A percentile compares a stretch with the other conserved stretches of the same genome.
Conservation (phyloP, 768 basidiomycete species). For the Amanita polypyramis region DNA sequence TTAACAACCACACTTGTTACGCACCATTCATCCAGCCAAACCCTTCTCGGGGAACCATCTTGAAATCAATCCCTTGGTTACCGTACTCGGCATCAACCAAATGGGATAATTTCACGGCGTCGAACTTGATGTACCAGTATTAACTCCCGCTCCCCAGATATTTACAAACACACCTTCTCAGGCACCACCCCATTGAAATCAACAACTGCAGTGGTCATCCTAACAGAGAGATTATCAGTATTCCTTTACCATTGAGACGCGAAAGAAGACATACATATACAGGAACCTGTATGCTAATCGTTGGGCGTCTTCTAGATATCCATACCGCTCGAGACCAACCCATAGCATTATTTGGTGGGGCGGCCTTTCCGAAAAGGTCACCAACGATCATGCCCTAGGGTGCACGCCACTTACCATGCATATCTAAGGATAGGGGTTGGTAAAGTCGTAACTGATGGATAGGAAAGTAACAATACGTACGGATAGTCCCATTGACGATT, state of each 20-base stretch:
- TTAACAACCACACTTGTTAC: slow-evolving; percentile 16
- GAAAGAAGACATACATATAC: slow-evolving; percentile 60
- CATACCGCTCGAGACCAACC: slow-evolving; percentile 95
- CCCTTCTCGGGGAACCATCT: slow-evolving; percentile 93
- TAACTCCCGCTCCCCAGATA: background rate
- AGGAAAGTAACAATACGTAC: slow-evolving; percentile 31
- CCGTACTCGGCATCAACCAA: slow-evolving; percentile 97
- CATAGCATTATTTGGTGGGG: slow-evolving; percentile 98
- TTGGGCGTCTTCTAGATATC: slow-evolving; percentile 88
- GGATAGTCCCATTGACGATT: slow-evolving; percentile 99
- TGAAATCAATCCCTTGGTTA: slow-evolving; percentile 95
- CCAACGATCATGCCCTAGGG: background rate
- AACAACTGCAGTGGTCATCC: slow-evolving; percentile 91
- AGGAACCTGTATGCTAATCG: slow-evolving; percentile 91
- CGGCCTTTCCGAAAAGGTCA: slow-evolving; percentile 40
- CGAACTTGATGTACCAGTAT: slow-evolving; percentile 45
- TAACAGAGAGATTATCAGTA: slow-evolving; percentile 16
- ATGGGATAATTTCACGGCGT: slow-evolving; percentile 92
- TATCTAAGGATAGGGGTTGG: slow-evolving; percentile 33
- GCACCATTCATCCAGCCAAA: slow-evolving; percentile 98
- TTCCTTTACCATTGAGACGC: background rate
- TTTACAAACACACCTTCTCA: slow-evolving; percentile 60
- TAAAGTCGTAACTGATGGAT: background rate
- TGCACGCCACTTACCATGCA: slow-evolving; percentile 37
- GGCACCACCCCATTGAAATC: slow-evolving; percentile 98